These are phyloP conservation scores for Quercus alba DNA, from an alignment of 306 rosid species.

Conservation along the genomic window DNA sequence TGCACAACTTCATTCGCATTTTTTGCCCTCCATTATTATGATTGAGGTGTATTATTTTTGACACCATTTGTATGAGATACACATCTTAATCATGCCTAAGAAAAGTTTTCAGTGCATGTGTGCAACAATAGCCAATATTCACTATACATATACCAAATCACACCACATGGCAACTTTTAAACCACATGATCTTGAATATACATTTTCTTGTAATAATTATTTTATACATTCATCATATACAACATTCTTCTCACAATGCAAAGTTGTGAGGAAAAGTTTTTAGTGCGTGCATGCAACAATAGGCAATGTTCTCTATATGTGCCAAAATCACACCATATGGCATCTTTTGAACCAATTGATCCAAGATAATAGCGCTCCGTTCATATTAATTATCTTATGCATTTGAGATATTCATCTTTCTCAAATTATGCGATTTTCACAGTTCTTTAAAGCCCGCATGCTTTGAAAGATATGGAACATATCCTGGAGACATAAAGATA, in stretches of 20 bases:
- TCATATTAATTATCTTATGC: no score
- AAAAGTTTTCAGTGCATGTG: conserved; percentile 35
- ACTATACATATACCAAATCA: conserved; percentile 42
- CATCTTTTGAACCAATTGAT: conserved; percentile 33
- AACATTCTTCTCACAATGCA: no score
- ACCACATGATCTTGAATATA: conserved; percentile 14
- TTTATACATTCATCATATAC: no score
- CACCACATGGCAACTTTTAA: conserved; percentile 47
- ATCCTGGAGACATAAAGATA: neutral
- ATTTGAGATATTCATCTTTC: no score
- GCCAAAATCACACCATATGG: conserved; percentile 53
- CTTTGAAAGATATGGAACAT: no score
- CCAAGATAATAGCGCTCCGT: neutral
- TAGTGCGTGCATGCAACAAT: conserved; percentile 31
- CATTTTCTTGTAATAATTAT: no score
- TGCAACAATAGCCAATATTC: conserved; percentile 23
- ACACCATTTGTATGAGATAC: conserved; percentile 11
- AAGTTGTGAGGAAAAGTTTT: conserved; percentile 1
- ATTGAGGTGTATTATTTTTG: conserved; percentile 40
- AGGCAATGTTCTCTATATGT: conserved; percentile 25
- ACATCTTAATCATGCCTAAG: conserved; percentile 14
- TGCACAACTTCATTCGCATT: conserved; percentile 32
- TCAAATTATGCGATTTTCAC: no score
- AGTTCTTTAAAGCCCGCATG: no score
- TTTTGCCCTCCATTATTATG: conserved; percentile 28